Evolutionary conservation across 192 early-diverging fungal genomes (phyloP).

Genomic region (Backusella tuberculispora): DNA sequence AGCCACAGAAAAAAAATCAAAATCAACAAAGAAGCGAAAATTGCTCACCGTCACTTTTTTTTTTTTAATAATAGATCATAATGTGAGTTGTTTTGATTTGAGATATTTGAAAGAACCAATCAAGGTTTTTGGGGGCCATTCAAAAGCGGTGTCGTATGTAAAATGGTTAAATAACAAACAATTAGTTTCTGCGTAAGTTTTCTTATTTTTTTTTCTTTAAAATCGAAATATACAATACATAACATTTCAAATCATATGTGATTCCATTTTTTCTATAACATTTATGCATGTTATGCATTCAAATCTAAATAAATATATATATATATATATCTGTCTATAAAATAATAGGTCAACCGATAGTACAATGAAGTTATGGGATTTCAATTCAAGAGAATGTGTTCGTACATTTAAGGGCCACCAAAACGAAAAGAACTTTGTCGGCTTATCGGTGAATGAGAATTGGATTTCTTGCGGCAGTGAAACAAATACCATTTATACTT

Average conservation of each 20-base stretch:
- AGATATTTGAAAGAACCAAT: conserved; percentile 73
- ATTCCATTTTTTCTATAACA: no score
- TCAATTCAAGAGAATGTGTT: conserved; percentile 52
- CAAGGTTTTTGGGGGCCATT: conserved; percentile 81
- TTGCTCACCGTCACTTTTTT: neutral
- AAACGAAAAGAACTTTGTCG: conserved; percentile 98
- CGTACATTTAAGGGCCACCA: conserved; percentile 83
- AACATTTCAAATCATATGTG: no score
- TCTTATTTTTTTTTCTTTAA: conserved; percentile 9
- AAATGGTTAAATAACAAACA: conserved; percentile 80
- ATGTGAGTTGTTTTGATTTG: conserved; percentile 91
- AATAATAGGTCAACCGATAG: conserved; percentile 79
- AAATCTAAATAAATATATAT: no score
- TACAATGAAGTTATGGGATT: conserved; percentile 87
- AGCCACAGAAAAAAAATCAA: neutral
- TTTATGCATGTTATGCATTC: no score
- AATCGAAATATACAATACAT: neutral
- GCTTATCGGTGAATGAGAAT: conserved; percentile 79
- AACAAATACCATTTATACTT: conserved; percentile 87
- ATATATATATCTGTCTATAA: no score
- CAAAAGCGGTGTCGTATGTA: conserved; percentile 95
- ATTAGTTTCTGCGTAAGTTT: conserved; percentile 73
- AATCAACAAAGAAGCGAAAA: conserved; percentile 1
- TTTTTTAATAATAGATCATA: conserved; percentile 65
- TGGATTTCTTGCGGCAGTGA: conserved; percentile 95